Conservation (phyloP, 75 land plant genomes). For the Cryptomeria japonica region DNA sequence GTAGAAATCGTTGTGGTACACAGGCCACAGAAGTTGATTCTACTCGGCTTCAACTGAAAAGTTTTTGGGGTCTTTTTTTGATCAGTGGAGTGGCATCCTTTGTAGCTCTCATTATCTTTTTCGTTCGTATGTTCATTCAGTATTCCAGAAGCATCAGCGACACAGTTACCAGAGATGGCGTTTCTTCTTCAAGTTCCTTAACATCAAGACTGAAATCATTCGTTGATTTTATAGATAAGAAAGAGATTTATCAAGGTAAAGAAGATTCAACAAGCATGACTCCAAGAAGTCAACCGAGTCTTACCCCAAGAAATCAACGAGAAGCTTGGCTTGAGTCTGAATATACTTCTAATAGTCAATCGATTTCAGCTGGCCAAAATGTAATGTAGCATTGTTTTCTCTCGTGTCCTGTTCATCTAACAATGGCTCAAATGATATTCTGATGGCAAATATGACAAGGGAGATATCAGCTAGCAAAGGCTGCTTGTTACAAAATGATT, state of each 20-base stretch:
- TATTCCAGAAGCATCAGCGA: background rate
- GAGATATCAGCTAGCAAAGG: background rate
- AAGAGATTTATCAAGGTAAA: background rate
- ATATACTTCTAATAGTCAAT: background rate
- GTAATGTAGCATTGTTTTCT: background rate
- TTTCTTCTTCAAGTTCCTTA: background rate
- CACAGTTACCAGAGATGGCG: background rate
- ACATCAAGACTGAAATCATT: background rate
- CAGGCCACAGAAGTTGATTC: slow-evolving; percentile 13
- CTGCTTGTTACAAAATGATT: background rate
- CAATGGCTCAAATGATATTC: background rate
- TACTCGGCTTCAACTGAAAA: slow-evolving; percentile 26
- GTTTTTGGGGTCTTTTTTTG: slow-evolving; percentile 83
- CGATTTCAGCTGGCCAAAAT: background rate
- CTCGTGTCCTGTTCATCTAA: background rate
- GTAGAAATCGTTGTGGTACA: slow-evolving; percentile 26
- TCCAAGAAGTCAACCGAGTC: background rate
- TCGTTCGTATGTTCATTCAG: slow-evolving; percentile 22
- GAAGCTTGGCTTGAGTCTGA: background rate
- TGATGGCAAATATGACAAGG: background rate
- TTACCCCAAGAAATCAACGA: background rate
- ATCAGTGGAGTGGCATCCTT: slow-evolving; percentile 64
- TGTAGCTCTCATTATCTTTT: slow-evolving; percentile 53
- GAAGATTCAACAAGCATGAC: background rate
- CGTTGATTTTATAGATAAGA: slow-evolving; percentile 1